phyloP scores from a whole-genome alignment of 2,329 filamentous ascomycete species.

The Parastagonospora nodorum region DNA sequence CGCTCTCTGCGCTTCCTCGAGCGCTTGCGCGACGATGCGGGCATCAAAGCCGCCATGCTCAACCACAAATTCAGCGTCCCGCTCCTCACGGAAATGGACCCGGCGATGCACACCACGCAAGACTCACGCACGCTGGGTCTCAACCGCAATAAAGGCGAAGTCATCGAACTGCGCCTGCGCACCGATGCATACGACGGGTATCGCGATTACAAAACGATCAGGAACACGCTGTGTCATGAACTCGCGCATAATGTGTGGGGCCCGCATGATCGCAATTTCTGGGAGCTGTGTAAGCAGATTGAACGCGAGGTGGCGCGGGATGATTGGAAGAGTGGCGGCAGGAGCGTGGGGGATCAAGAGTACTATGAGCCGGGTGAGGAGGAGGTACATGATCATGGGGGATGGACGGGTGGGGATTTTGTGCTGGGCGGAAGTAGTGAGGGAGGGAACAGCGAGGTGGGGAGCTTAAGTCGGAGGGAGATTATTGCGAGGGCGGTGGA shows the following conservation, averaged over 20 bases:
- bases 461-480: conserved; percentile 70
- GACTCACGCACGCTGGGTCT: conserved; percentile 83
- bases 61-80: conserved; percentile 84
- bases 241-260: conserved; percentile 88
- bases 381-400: conserved; percentile 48
- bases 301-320: conserved; percentile 81
- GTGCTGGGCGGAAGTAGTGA: conserved; percentile 34
- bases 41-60: conserved; percentile 82
- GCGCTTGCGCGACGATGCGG: conserved; percentile 78
- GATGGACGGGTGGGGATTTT: conserved; percentile 50
- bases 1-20: conserved; percentile 74
- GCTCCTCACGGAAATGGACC: conserved; percentile 94
- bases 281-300: conserved; percentile 85
- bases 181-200: conserved; percentile 96
- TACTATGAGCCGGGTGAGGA: conserved; percentile 38
- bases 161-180: conserved; percentile 86
- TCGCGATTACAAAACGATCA: conserved; percentile 87
- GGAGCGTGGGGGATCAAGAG: conserved; percentile 40
- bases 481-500: conserved; percentile 76
- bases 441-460: conserved; percentile 32
- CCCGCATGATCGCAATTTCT: conserved; percentile 85
- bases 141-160: conserved; percentile 85
- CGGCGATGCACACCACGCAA: conserved; percentile 78
- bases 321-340: conserved; percentile 77
- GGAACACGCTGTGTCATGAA: conserved; percentile 93